A percentile compares a stretch with the other conserved stretches of the same genome.
These are phyloP conservation scores for Coccomyxa sp. DNA, from an alignment of 139 green algal species.

Conservation along the genomic window DNA sequence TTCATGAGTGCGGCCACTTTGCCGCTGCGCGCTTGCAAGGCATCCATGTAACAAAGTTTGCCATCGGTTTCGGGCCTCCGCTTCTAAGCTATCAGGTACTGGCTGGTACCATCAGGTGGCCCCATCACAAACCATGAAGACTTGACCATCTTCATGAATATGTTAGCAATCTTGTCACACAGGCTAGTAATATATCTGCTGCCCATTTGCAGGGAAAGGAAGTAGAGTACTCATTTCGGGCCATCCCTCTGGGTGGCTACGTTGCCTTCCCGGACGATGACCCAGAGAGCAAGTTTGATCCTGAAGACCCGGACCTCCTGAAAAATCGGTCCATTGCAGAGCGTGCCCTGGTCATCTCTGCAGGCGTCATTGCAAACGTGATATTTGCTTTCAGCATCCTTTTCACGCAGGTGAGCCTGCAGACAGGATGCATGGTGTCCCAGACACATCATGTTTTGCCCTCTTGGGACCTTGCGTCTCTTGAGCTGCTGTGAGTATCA, in stretches of 20 bases:
- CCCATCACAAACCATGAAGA: too few species aligned
- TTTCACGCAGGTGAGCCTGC: constrained; percentile 62
- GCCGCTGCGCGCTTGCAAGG: constrained; percentile 71
- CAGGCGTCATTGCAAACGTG: constrained; percentile 93
- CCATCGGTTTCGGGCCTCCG: constrained; percentile 91
- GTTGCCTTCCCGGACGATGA: constrained; percentile 98
- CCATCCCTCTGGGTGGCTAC: constrained; percentile 92
- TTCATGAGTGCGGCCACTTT: constrained; percentile 94
- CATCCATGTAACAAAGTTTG: constrained; percentile 95
- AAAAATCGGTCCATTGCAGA: constrained; percentile 81
- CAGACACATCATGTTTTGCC: too few species aligned
- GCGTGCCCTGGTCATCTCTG: constrained; percentile 77
- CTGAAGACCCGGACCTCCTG: constrained; percentile 93
- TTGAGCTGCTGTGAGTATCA: too few species aligned
- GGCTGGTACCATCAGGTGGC: background rate
- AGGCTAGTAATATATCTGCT: background rate
- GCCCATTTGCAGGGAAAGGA: constrained; percentile 36
- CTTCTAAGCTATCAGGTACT: constrained; percentile 68
- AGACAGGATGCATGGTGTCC: background rate
- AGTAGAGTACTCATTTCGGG: constrained; percentile 92
- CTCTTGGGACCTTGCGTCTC: too few species aligned
- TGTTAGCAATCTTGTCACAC: background rate
- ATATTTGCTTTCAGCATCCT: constrained; percentile 85
- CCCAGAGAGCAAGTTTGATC: constrained; percentile 35
- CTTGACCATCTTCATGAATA: too few species aligned